A percentile compares a stretch with the other conserved stretches of the same genome.
Conservation (phyloP, 768 basidiomycete genomes). For the Sporobolomyces pararoseus region DNA sequence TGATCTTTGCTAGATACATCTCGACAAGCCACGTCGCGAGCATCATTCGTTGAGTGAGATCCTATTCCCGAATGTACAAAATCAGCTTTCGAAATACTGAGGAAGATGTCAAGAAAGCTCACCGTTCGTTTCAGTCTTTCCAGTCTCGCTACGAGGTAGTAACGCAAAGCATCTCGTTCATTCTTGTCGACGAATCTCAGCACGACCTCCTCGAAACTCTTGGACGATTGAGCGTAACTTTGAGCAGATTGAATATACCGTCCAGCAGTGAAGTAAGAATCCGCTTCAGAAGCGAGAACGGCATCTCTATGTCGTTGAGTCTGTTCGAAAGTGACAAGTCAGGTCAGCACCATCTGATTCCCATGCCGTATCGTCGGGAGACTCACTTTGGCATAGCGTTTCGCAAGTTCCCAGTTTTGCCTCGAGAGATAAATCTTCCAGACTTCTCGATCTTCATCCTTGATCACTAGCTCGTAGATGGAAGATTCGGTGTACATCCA, state of each 20-base stretch:
- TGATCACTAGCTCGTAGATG: slow-evolving; percentile 77
- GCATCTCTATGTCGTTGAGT: slow-evolving; percentile 80
- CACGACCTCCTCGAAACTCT: slow-evolving; percentile 83
- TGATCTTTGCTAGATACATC: slow-evolving; percentile 93
- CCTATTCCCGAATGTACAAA: slow-evolving; percentile 57
- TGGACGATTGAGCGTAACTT: slow-evolving; percentile 74
- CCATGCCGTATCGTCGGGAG: neutral
- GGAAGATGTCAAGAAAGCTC: slow-evolving; percentile 44
- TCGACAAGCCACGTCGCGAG: slow-evolving; percentile 97
- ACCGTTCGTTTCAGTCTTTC: slow-evolving; percentile 81
- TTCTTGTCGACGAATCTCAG: slow-evolving; percentile 83
- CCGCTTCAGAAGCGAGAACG: slow-evolving; percentile 77
- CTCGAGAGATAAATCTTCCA: slow-evolving; percentile 86
- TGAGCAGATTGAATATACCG: slow-evolving; percentile 88
- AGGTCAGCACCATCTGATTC: too few species aligned
- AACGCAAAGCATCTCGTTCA: slow-evolving; percentile 83
- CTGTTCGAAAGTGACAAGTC: slow-evolving; percentile 51
- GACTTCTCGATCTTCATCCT: slow-evolving; percentile 86
- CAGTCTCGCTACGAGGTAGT: slow-evolving; percentile 80
- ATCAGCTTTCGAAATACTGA: neutral
- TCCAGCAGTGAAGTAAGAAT: slow-evolving; percentile 69
- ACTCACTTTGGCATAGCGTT: slow-evolving; percentile 74
- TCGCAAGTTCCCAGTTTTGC: slow-evolving; percentile 69
- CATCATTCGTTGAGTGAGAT: slow-evolving; percentile 91
- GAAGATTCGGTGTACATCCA: slow-evolving; percentile 90